Evolutionary conservation across 2,329 filamentous ascomycete species (phyloP).

Genomic region (Curvularia verruculosa): DNA sequence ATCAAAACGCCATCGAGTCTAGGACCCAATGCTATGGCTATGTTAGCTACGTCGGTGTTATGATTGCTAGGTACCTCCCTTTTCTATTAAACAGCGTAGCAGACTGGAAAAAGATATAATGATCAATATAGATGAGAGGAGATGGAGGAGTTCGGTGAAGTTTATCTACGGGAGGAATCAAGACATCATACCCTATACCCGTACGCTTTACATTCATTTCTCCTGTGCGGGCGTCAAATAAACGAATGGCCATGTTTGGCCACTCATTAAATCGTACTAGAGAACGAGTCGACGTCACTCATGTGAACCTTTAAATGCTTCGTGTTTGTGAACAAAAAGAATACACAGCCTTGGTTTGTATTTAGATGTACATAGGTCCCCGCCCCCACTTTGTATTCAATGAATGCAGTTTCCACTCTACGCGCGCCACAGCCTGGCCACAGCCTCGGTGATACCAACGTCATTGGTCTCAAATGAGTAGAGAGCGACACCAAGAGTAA

Average conservation of each 20-base stretch:
- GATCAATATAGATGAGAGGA: neutral
- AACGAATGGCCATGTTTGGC: neutral
- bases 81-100: neutral
- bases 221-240: too few species aligned
- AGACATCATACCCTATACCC: too few species aligned
- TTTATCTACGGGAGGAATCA: neutral
- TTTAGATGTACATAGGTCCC: conserved; percentile 10
- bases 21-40: neutral
- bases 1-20: neutral
- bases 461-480: conserved; percentile 99
- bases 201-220: too few species aligned
- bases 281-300: too few species aligned
- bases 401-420: conserved; percentile 39
- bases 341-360: conserved; percentile 3
- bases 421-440: conserved; percentile 89
- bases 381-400: conserved; percentile 15
- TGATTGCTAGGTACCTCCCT: neutral
- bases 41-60: neutral
- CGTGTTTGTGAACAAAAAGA: neutral
- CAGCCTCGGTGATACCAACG: conserved; percentile 86
- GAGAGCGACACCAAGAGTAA: conserved; percentile 82
- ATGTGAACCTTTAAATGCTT: neutral
- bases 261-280: neutral
- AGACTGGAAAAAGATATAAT: neutral
- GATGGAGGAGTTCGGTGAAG: neutral